Evolutionary conservation across 148 eudicot genomes (phyloP).

Genomic region (Diospyros kaki): DNA sequence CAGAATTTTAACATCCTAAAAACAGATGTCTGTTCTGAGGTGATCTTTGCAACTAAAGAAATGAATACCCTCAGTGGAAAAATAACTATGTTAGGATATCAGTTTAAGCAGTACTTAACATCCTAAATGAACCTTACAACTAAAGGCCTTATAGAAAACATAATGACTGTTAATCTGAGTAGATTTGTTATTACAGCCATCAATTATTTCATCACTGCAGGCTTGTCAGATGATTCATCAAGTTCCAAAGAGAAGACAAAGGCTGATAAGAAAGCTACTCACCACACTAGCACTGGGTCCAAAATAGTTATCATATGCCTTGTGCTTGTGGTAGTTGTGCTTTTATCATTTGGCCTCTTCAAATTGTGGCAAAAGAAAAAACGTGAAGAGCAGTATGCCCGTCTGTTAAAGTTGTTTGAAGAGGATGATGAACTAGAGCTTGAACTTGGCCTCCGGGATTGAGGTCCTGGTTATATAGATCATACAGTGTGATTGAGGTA

Average conservation of each 20-base stretch:
- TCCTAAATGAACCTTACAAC: too few relatives aligned
- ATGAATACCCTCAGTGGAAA: too few relatives aligned
- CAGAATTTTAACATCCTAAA: background rate
- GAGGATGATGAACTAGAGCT: slow-evolving; percentile 93
- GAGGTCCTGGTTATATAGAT: slow-evolving; percentile 20
- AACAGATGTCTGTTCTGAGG: background rate
- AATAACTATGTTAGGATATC: too few relatives aligned
- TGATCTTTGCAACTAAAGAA: too few relatives aligned
- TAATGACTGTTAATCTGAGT: too few relatives aligned
- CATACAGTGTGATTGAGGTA: slow-evolving; percentile 26
- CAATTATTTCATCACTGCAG: slow-evolving; percentile 25
- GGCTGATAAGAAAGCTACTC: slow-evolving; percentile 16
- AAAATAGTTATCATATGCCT: slow-evolving; percentile 47
- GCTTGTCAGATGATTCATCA: slow-evolving; percentile 48
- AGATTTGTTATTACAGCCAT: background rate
- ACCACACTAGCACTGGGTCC: slow-evolving; percentile 48
- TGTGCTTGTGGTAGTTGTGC: slow-evolving; percentile 39
- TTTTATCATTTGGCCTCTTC: slow-evolving; percentile 57
- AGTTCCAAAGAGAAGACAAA: slow-evolving; percentile 33
- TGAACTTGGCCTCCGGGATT: slow-evolving; percentile 88
- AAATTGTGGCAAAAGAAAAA: slow-evolving; percentile 87
- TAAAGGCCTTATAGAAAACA: too few relatives aligned
- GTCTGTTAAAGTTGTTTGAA: slow-evolving; percentile 86
- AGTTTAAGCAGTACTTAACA: too few relatives aligned
- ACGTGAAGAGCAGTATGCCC: slow-evolving; percentile 86